Conservation (phyloP, 148 eudicot genomes). For the Silene uniflora region DNA sequence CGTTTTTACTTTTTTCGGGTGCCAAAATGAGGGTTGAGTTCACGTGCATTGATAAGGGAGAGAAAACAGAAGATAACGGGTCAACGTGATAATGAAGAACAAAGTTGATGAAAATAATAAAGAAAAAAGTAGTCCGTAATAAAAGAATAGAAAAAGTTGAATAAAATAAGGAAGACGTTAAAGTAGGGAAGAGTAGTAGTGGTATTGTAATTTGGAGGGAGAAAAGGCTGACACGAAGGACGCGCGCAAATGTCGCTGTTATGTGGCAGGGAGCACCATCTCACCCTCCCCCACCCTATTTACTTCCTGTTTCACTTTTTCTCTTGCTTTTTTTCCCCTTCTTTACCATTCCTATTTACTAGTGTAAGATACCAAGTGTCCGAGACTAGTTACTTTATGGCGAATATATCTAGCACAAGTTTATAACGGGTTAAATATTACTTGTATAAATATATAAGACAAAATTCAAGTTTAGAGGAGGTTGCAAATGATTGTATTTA, state of each 20-base stretch:
- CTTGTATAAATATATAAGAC: no score
- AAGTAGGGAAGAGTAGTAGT: neutral
- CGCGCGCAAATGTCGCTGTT: constrained; percentile 32
- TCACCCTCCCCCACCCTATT: neutral
- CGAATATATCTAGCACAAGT: no score
- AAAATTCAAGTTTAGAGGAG: no score
- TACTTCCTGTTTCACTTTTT: neutral
- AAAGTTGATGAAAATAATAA: neutral
- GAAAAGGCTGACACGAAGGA: constrained; percentile 20
- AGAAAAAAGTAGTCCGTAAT: neutral
- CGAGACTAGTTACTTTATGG: no score
- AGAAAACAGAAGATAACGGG: neutral
- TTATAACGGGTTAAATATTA: no score
- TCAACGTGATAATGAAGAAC: constrained; percentile 5
- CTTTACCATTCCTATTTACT: no score
- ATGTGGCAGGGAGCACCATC: constrained; percentile 20
- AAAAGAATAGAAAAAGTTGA: neutral
- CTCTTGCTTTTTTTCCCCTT: neutral
- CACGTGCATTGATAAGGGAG: constrained; percentile 12
- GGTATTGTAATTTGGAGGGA: neutral
- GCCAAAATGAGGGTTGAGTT: neutral
- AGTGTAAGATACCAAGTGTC: no score
- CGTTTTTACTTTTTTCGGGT: no score
- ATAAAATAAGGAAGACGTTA: neutral
- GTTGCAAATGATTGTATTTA: no score